These are phyloP conservation scores for Tothia fuscella DNA, from an alignment of 2,329 filamentous ascomycete species.

Conservation along the genomic window DNA sequence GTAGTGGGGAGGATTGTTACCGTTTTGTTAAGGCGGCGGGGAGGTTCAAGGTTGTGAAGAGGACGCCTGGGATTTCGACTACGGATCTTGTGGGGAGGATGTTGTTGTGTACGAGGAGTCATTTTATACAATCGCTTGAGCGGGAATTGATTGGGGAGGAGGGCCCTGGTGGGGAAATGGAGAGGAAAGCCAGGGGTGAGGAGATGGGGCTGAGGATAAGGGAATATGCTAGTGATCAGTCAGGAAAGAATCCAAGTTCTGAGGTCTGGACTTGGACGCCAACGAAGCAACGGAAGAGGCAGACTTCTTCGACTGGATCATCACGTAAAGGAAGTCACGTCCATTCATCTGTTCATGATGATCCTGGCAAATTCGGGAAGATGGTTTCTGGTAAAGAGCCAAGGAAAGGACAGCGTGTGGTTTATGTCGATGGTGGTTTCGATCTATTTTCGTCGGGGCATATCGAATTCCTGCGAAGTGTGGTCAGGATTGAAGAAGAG, in stretches of 20 bases:
- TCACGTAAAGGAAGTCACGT: slow-evolving; percentile 2
- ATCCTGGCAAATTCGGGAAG: slow-evolving; percentile 40
- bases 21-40: slow-evolving; percentile 90
- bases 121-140: slow-evolving; percentile 78
- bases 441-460: slow-evolving; percentile 95
- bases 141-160: slow-evolving; percentile 57
- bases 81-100: slow-evolving; percentile 97
- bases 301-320: slow-evolving; percentile 12
- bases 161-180: slow-evolving; percentile 55
- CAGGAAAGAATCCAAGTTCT: slow-evolving; percentile 63
- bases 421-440: slow-evolving; percentile 95
- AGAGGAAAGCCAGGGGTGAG: slow-evolving; percentile 49
- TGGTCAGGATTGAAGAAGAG: slow-evolving; percentile 60
- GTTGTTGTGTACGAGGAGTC: slow-evolving; percentile 86
- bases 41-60: slow-evolving; percentile 91
- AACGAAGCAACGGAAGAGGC: slow-evolving; percentile 30
- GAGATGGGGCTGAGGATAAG: slow-evolving; percentile 67
- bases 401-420: slow-evolving; percentile 65
- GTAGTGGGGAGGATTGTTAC: slow-evolving; percentile 90
- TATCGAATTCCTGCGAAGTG: slow-evolving; percentile 81
- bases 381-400: slow-evolving; percentile 62
- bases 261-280: slow-evolving; percentile 77
- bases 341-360: slow-evolving; percentile 7
- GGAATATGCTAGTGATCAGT: slow-evolving; percentile 80
- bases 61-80: slow-evolving; percentile 91